These are phyloP conservation scores for Terfezia boudieri DNA, from an alignment of 495 filamentous ascomycete species.

Conservation along the genomic window DNA sequence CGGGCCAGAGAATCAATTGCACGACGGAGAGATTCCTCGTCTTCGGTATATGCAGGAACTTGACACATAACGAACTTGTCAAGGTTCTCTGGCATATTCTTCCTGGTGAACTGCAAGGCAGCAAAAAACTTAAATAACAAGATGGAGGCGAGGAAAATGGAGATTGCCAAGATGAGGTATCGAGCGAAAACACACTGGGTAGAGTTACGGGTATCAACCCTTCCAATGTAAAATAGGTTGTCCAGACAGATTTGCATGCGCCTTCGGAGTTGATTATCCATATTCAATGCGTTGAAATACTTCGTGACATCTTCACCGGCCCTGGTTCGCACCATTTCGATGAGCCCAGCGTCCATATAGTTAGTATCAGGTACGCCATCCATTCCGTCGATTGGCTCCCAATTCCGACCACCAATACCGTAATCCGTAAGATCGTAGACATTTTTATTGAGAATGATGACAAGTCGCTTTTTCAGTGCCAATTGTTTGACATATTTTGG, in stretches of 20 bases:
- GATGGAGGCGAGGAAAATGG: constrained; percentile 54
- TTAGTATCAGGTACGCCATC: constrained; percentile 31
- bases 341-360: constrained; percentile 63
- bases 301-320: constrained; percentile 64
- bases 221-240: constrained; percentile 87
- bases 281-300: constrained; percentile 47
- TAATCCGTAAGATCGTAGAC: constrained; percentile 91
- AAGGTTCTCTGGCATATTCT: constrained; percentile 79
- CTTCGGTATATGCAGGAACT: constrained; percentile 93
- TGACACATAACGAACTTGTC: constrained; percentile 98
- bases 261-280: constrained; percentile 30
- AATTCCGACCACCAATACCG: constrained; percentile 44
- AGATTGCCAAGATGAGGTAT: constrained; percentile 82
- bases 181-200: constrained; percentile 64
- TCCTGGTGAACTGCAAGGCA: constrained; percentile 76
- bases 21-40: constrained; percentile 87
- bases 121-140: constrained; percentile 94
- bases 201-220: constrained; percentile 80
- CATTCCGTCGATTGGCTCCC: constrained; percentile 22
- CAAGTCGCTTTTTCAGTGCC: constrained; percentile 36
- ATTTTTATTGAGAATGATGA: constrained; percentile 56
- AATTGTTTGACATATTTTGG: constrained; percentile 50
- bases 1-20: constrained; percentile 90
- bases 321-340: constrained; percentile 51
- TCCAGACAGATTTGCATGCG: constrained; percentile 72